Evolutionary conservation across 164 flowering plant species (phyloP), one percentile per base, ranked within the genome.

Genomic region (Dillenia suffruticosa): DNA sequence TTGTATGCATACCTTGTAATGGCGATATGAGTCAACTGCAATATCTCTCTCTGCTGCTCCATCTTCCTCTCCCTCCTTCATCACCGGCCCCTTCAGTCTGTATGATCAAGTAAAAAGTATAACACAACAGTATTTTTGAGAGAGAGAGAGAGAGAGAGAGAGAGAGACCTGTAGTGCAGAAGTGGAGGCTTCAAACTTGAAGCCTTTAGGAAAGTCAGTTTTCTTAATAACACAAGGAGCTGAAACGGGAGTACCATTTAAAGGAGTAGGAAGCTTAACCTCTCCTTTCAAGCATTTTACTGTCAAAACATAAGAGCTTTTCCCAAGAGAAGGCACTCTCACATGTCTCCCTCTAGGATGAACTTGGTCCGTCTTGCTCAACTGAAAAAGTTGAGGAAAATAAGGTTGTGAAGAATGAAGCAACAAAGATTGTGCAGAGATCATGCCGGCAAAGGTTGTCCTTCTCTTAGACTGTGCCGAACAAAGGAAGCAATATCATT

Each of bases 31-130:
- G 45, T 63, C 59, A 54, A 17, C 44, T 17, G 54, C 66, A 4
- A 3, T 46, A 13, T 54, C 66, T 1, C 3, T 47, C 52, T 2
- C 48, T 19, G 13, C 22, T 10, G 10, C 17, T 3, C n/a, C 10
- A 15, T 54, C 57, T 44, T 51, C 72, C 74, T 63, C 69, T 69
- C 9, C 71, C 73, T 46, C 56, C 73, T 24, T 59, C 49, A 0
- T 14, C 56, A 1, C 55, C 57, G 43, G 72, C 9, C 51, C 71
- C 79, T 66, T 75, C 73, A 9, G 61, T 63, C 73, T 75, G 62
- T n/a, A n/a, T n/a, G n/a, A n/a, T n/a, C n/a, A 65, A 62, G n/a
- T 12, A 26, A 22, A 10, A 19, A 47, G 16, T 54, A 12, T 24
- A 40, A 46, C 59, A 40, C 43, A 8, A 5, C 5, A 9, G 12